Evolutionary conservation across 2,329 filamentous ascomycete genomes (phyloP).

Genomic region (Colletotrichum sp.): DNA sequence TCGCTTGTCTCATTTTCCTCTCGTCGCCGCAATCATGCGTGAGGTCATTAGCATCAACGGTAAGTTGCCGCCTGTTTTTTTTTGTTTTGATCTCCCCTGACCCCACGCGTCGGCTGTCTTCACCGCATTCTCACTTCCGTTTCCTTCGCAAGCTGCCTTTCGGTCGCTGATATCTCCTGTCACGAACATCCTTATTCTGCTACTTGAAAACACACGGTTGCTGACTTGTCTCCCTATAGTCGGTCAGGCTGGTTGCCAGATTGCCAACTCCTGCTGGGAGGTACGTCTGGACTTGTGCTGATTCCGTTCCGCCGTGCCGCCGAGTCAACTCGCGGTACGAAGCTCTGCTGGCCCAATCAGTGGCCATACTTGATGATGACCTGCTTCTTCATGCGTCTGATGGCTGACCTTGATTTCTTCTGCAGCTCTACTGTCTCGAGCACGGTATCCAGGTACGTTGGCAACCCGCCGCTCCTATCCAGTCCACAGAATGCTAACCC

Average conservation of each 20-base stretch:
- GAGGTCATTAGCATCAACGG: conserved; percentile 99
- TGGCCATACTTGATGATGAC: background rate
- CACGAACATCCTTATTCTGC: conserved; percentile 15
- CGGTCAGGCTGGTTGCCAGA: conserved; percentile 99
- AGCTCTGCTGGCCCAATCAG: background rate
- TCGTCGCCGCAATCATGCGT: conserved; percentile 76
- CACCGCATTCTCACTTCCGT: conserved; percentile 45
- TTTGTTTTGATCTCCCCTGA: conserved; percentile 31
- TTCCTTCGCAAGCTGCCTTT: background rate
- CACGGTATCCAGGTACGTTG: conserved; percentile 93
- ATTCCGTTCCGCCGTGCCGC: background rate
- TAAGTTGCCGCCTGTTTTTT: conserved; percentile 52
- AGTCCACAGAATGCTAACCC: background rate
- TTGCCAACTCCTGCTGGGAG: conserved; percentile 99
- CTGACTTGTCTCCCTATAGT: conserved; percentile 70
- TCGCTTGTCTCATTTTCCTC: conserved; percentile 24
- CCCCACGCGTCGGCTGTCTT: conserved; percentile 41
- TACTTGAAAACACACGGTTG: background rate
- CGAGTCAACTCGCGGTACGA: background rate
- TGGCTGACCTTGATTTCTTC: conserved; percentile 13
- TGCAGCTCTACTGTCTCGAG: conserved; percentile 98
- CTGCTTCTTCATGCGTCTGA: background rate
- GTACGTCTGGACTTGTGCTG: conserved; percentile 62
- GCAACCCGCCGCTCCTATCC: background rate
- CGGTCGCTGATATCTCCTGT: conserved; percentile 23